Evolutionary conservation across 108 stramenopile species (phyloP), one percentile per base, ranked within the genome.

Genomic region (Nitzschia sp.): DNA sequence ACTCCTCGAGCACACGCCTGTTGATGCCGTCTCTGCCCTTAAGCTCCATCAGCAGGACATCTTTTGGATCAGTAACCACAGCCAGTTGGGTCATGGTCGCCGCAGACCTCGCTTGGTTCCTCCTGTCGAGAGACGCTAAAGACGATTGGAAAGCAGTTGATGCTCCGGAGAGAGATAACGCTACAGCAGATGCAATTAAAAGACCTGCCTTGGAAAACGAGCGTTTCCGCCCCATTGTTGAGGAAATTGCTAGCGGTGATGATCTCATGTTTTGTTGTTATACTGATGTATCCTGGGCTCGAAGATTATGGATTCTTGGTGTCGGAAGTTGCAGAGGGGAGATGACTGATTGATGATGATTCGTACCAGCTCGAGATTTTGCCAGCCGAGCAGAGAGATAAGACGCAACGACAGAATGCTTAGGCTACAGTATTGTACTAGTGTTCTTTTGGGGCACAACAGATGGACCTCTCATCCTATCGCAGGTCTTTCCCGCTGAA

Each of bases 61-160:
- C 31, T 60, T 23, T 60, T 3, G 59, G 59, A 22, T 60, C 59
- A n/a, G 59, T 60, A 3, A 60, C 59, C 2, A 60, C 59, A 23
- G 6, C 33, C 3, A 60, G 59, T 25, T 28, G 38, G 6, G 38
- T 41, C 38, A 41, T 9, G 16, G 21, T 5, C 19, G 48, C 8
- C 19, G 48, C 19, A 21, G 48, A 22, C 19, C 48, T 50, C 19
- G 4, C 48, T 8, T 22, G 17, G 17, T 11, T 50, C 4, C 48
- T 21, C 19, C 27, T 25, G 28, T 29, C 4, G n/a, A 29, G 2
- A 3, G 28, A 5, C 5, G 4, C 31, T 3, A 57, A 38, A 15
- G 32, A 23, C 16, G n/a, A 38, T 25, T 60, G 59, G 35, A 60
- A 60, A 2, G 59, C 33, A 50, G 9, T 21, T 19, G 34, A 30